Evolutionary conservation across 2,329 filamentous ascomycete species (phyloP).

Genomic region (Dryadomyces quercivorus): DNA sequence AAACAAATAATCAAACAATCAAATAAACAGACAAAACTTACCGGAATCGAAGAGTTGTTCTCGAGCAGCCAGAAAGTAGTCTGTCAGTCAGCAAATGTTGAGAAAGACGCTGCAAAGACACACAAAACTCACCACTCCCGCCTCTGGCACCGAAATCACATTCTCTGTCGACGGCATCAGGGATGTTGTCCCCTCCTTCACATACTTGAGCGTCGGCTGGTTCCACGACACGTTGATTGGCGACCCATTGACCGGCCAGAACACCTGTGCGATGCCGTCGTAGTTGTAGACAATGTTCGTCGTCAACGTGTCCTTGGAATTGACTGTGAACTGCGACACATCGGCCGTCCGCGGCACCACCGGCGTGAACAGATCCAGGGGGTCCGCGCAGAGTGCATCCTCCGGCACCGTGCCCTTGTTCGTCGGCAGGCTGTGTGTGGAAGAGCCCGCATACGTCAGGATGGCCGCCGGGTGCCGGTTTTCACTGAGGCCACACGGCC

Average conservation of each 20-base stretch:
- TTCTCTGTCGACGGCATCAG: conserved; percentile 6
- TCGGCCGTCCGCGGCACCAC: conserved; percentile 12
- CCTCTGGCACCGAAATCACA: conserved; percentile 3
- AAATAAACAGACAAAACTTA: conserved; percentile 10
- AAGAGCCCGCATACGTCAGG: conserved; percentile 16
- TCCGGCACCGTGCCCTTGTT: conserved; percentile 15
- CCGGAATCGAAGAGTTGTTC: conserved; percentile 17
- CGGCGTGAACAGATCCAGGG: conserved; percentile 8
- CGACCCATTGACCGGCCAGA: conserved; percentile 18
- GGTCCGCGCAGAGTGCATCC: conserved; percentile 12
- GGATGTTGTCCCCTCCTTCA: conserved; percentile 16
- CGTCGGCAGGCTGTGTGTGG: conserved; percentile 12
- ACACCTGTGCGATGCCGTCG: conserved; percentile 16
- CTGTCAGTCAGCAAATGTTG: conserved; percentile 3
- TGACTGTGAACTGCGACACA: conserved; percentile 10
- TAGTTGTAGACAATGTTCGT: conserved; percentile 9
- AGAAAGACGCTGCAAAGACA: background rate
- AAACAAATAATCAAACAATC: background rate
- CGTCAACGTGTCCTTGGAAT: conserved; percentile 7
- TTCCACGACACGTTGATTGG: conserved; percentile 19
- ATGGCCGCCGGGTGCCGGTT: conserved; percentile 18
- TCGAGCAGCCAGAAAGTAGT: conserved; percentile 23
- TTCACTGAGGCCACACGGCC: conserved; percentile 15
- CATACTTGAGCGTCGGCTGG: conserved; percentile 23
- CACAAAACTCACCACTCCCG: background rate